Evolutionary conservation across 2,329 filamentous ascomycete species (phyloP).

Genomic region (Botrytis paeoniae): DNA sequence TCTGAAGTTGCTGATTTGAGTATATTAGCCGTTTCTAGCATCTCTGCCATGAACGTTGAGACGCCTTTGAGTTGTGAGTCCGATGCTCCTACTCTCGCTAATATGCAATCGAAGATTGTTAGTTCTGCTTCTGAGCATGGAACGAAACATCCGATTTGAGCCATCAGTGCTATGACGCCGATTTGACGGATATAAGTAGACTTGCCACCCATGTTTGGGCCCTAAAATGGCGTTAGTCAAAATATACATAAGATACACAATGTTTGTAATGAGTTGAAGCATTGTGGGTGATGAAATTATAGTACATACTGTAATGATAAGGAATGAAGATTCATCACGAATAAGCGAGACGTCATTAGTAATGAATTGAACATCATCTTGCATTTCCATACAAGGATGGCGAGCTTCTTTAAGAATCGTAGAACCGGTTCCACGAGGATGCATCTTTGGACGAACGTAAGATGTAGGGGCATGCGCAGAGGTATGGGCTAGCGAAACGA

Average conservation of each 20-base stretch:
- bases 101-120: slow-evolving; percentile 94
- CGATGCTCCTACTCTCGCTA: slow-evolving; percentile 90
- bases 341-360: slow-evolving; percentile 89
- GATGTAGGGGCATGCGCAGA: slow-evolving; percentile 89
- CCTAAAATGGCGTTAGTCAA: no score
- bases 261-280: no score
- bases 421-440: slow-evolving; percentile 80
- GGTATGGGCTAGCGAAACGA: slow-evolving; percentile 88
- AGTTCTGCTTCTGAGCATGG: slow-evolving; percentile 87
- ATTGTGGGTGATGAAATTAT: not conserved
- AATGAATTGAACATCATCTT: slow-evolving; percentile 98
- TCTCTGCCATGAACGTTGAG: slow-evolving; percentile 99
- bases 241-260: no score
- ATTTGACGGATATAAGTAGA: slow-evolving; percentile 98
- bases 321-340: slow-evolving; percentile 78
- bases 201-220: slow-evolving; percentile 98
- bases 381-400: slow-evolving; percentile 97
- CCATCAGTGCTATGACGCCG: slow-evolving; percentile 95
- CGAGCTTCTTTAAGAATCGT: slow-evolving; percentile 90
- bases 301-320: slow-evolving; percentile 40
- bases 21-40: slow-evolving; percentile 98
- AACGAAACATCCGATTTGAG: slow-evolving; percentile 94
- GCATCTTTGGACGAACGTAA: slow-evolving; percentile 88
- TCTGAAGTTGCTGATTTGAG: slow-evolving; percentile 94
- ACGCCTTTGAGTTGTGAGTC: slow-evolving; percentile 98